Percentiles rank a stretch among this genome's conserved stretches.
Evolutionary conservation across 2,329 filamentous ascomycete genomes (phyloP).

Genomic region (Cladosporium sp.): DNA sequence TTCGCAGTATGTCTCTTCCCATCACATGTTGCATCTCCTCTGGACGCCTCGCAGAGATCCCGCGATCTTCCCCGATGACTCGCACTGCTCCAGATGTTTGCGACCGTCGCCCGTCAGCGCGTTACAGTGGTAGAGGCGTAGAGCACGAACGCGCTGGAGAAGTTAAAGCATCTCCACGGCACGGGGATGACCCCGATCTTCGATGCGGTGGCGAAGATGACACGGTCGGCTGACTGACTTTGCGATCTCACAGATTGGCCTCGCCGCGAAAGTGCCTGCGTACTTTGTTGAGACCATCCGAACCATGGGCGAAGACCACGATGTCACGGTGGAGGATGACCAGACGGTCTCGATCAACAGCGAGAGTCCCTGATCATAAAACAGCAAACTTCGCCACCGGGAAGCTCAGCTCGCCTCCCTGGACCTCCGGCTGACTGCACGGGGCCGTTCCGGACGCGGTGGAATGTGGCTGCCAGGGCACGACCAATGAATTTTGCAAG

Average conservation of each 20-base stretch:
- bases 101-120: neutral
- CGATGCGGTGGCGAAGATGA: conserved; percentile 23
- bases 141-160: neutral
- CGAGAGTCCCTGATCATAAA: neutral
- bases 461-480: conserved; percentile 2
- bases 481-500: conserved; percentile 11
- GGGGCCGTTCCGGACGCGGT: conserved; percentile 1
- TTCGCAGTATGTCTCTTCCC: neutral
- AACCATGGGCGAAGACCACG: conserved; percentile 53
- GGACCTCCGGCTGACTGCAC: conserved; percentile 7
- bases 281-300: conserved; percentile 63
- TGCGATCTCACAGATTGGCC: conserved; percentile 14
- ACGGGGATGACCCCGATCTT: neutral
- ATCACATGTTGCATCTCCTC: neutral
- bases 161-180: neutral
- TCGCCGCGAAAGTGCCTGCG: conserved; percentile 55
- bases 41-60: neutral
- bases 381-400: neutral
- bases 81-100: neutral
- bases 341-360: conserved; percentile 46
- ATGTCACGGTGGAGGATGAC: conserved; percentile 70
- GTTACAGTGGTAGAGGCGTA: neutral
- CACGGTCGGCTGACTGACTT: conserved; percentile 34
- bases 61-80: neutral
- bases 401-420: conserved; percentile 8